Evolutionary conservation across 176 grass and related monocot genomes (phyloP).

Genomic region (Aechmea fasciata): DNA sequence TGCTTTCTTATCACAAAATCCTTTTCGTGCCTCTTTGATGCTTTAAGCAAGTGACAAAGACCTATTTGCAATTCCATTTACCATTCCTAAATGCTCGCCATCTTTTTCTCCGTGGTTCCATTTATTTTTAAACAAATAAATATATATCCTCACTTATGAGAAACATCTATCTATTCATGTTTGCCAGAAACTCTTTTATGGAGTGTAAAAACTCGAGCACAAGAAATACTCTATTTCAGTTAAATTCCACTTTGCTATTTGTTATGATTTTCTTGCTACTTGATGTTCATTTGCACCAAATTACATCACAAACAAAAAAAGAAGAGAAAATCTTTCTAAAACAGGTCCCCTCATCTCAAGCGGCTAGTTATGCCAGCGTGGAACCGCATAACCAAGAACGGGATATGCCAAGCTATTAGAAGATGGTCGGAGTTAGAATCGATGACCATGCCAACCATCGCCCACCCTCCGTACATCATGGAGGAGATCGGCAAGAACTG

Average conservation of each 20-base stretch:
- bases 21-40: neutral
- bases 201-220: neutral
- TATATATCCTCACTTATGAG: no score
- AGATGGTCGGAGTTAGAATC: conserved; percentile 68
- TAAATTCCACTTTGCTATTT: neutral
- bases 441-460: conserved; percentile 85
- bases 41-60: neutral
- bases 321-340: conserved; percentile 12
- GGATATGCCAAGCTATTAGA: conserved; percentile 66
- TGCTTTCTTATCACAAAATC: neutral
- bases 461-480: conserved; percentile 64
- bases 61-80: neutral
- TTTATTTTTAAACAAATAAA: no score
- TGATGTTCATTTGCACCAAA: conserved; percentile 5
- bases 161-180: no score
- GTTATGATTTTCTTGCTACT: neutral
- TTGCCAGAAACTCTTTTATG: neutral
- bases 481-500: conserved; percentile 75
- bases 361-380: conserved; percentile 92
- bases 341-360: conserved; percentile 67
- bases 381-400: conserved; percentile 69
- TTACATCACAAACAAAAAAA: conserved; percentile 5
- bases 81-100: no score
- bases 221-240: neutral
- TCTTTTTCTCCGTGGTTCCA: no score